Percentiles rank a stretch among this genome's conserved stretches.
Conservation (phyloP, 106 monocot genomes). For the Gastrodia elata region DNA sequence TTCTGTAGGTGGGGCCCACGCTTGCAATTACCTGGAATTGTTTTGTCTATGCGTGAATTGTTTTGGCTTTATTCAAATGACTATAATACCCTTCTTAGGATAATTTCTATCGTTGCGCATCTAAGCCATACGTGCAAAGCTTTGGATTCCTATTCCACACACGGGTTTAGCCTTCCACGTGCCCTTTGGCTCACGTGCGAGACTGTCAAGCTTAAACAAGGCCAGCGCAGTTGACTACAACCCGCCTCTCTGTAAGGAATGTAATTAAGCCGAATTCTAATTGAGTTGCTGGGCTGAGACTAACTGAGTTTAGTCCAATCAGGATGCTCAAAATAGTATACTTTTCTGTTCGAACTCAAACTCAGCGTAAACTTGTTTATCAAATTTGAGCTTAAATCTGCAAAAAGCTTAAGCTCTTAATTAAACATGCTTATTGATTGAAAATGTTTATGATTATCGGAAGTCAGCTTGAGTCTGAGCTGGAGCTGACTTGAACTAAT, state of each 20-base stretch:
- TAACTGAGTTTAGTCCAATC: no score
- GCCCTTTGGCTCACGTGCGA: neutral
- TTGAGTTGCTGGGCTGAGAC: no score
- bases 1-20: neutral
- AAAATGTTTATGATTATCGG: no score
- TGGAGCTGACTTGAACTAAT: no score
- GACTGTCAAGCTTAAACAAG: neutral
- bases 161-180: conserved; percentile 4
- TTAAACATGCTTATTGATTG: no score
- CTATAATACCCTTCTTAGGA: neutral
- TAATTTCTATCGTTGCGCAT: neutral
- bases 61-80: neutral
- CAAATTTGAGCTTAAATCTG: no score
- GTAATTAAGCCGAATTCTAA: no score
- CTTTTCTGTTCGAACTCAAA: no score
- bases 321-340: no score
- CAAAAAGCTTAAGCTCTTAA: no score
- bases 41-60: neutral
- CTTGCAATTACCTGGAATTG: neutral
- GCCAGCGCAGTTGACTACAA: neutral
- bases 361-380: no score
- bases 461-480: no score
- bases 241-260: neutral
- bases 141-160: neutral
- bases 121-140: neutral